phyloP scores from a whole-genome alignment of 2,329 filamentous ascomycete species.

The Fusarium beomiforme region DNA sequence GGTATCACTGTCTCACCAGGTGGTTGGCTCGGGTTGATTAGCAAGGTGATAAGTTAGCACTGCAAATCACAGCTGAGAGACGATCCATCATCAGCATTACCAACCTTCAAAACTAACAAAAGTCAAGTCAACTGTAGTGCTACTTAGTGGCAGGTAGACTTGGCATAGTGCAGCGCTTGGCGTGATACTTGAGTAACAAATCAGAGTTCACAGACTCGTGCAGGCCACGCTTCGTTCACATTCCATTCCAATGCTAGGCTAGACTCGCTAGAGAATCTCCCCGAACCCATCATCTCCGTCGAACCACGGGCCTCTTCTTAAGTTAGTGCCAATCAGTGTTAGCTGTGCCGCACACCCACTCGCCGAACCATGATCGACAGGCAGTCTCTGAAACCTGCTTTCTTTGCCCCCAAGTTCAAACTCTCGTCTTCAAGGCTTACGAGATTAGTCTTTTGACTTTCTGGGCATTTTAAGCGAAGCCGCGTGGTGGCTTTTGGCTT shows the following conservation, averaged over 20 bases:
- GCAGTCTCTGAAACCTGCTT: conserved; percentile 8
- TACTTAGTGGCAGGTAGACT: background rate
- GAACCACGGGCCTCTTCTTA: conserved; percentile 11
- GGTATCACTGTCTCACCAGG: background rate
- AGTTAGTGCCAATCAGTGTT: background rate
- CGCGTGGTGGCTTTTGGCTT: background rate
- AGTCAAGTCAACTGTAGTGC: background rate
- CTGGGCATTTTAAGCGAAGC: background rate
- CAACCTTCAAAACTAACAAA: background rate
- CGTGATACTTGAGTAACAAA: background rate
- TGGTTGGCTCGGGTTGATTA: background rate
- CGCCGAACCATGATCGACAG: conserved; percentile 39
- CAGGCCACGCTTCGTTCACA: conserved; percentile 21
- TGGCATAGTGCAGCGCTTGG: conserved; percentile 16
- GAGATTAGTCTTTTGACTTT: conserved; percentile 9
- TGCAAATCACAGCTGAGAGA: background rate
- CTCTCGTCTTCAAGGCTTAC: background rate
- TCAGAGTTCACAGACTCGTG: conserved; percentile 7
- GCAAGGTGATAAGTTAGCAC: background rate
- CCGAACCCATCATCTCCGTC: conserved; percentile 39
- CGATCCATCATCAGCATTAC: background rate
- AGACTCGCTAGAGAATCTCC: too few relatives aligned
- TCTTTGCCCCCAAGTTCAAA: background rate
- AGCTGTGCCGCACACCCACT: conserved; percentile 28
- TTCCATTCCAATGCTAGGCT: too few relatives aligned